phyloP scores from a whole-genome alignment of 1,139 yeast species.

The Hemisphaericaspora lyxosophila region DNA sequence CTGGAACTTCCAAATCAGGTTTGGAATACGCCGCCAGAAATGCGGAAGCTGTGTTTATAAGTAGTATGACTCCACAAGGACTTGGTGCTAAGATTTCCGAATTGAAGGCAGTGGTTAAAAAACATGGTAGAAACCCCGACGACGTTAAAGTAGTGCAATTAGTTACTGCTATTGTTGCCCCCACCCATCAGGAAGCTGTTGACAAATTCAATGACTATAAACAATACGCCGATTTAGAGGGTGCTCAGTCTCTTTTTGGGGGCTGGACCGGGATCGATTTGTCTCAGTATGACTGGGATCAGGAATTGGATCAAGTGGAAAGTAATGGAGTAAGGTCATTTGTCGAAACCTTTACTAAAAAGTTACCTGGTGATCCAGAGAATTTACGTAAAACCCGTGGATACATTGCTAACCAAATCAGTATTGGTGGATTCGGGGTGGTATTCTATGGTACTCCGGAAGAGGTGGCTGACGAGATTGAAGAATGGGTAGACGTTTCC shows the following conservation, averaged over 20 bases:
- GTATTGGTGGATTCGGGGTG: slow-evolving; percentile 26
- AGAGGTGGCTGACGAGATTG: slow-evolving; percentile 29
- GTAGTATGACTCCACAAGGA: slow-evolving; percentile 28
- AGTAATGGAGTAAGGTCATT: slow-evolving; percentile 27
- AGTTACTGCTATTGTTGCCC: slow-evolving; percentile 30
- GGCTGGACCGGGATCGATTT: slow-evolving; percentile 38
- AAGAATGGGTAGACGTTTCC: slow-evolving; percentile 28
- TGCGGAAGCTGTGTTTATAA: slow-evolving; percentile 42
- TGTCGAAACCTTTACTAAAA: slow-evolving; percentile 29
- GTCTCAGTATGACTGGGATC: slow-evolving; percentile 26
- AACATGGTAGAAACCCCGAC: slow-evolving; percentile 29
- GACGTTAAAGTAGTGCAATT: slow-evolving; percentile 31
- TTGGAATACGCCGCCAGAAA: slow-evolving; percentile 42
- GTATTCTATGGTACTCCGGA: slow-evolving; percentile 24
- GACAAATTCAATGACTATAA: slow-evolving; percentile 28
- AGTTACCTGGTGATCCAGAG: slow-evolving; percentile 25
- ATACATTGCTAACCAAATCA: slow-evolving; percentile 22
- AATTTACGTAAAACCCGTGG: slow-evolving; percentile 25
- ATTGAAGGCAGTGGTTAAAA: slow-evolving; percentile 26
- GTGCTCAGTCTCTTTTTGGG: slow-evolving; percentile 36
- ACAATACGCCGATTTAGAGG: slow-evolving; percentile 31
- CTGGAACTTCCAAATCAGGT: slow-evolving; percentile 46
- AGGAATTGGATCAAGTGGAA: slow-evolving; percentile 27
- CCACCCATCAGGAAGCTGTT: slow-evolving; percentile 36
- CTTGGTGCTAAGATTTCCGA: slow-evolving; percentile 27